These are phyloP conservation scores for Angophora floribunda DNA, from an alignment of 345 rosid species.

Conservation along the genomic window DNA sequence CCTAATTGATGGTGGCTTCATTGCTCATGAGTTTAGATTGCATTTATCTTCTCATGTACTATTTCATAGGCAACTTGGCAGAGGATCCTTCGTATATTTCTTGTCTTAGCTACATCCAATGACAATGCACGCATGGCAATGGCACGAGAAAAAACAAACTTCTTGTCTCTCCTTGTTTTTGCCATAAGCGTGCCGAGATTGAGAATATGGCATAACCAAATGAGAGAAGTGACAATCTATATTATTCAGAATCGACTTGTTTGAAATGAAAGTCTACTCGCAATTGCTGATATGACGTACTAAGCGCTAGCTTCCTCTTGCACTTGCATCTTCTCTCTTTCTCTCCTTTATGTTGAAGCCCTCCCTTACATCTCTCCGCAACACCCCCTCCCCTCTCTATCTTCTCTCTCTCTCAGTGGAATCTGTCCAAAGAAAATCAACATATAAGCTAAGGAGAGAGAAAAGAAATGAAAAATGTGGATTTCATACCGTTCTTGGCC, in stretches of 20 bases:
- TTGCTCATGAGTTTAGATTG: not conserved
- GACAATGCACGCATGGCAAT: not conserved
- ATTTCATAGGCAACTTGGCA: not conserved
- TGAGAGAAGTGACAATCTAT: not conserved
- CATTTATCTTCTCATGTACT: not conserved
- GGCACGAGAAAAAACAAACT: not conserved
- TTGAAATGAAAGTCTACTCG: not conserved
- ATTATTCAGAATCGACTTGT: not conserved
- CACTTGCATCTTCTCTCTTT: not conserved
- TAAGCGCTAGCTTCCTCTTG: not conserved
- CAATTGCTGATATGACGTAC: not conserved
- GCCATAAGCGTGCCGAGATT: too few species aligned
- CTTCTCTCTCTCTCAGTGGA: not conserved
- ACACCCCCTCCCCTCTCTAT: too few species aligned
- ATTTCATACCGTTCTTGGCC: slow-evolving; percentile 50
- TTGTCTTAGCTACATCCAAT: not conserved
- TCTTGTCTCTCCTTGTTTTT: not conserved
- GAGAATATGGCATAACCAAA: not conserved
- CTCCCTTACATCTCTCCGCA: not conserved
- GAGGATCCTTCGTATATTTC: not conserved
- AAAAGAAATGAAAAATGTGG: not conserved
- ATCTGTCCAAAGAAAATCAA: not conserved
- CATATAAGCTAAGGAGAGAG: not conserved
- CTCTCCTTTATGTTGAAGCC: not conserved
- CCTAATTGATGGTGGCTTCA: not conserved